A percentile compares a stretch with the other conserved stretches of the same genome.
These are phyloP conservation scores for Populus hybrid DNA, from an alignment of 441 rosid genomes.

Conservation along the genomic window DNA sequence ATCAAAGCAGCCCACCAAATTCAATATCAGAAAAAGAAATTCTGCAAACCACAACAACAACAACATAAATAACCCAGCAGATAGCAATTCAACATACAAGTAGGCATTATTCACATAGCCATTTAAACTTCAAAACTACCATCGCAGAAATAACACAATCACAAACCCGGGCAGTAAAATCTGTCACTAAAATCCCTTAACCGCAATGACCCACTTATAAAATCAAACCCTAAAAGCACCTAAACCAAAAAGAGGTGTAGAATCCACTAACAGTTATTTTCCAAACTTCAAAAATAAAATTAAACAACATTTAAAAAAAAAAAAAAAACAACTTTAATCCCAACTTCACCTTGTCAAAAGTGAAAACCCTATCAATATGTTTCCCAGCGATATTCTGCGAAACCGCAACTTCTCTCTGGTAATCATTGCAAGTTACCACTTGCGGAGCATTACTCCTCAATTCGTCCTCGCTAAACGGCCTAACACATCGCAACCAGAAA, in stretches of 20 bases:
- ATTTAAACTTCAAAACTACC: neutral
- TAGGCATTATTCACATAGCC: neutral
- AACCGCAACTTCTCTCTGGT: conserved; percentile 79
- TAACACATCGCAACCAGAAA: conserved; percentile 15
- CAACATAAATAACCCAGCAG: too few relatives aligned
- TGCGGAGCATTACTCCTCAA: conserved; percentile 83
- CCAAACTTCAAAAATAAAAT: neutral
- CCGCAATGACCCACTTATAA: neutral
- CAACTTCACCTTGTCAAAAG: conserved; percentile 59
- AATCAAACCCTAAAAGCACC: neutral
- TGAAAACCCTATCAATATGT: conserved; percentile 87
- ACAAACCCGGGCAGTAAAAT: neutral
- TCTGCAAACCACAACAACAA: too few relatives aligned
- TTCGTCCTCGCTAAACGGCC: conserved; percentile 97
- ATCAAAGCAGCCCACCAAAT: neutral
- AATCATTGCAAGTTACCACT: conserved; percentile 83
- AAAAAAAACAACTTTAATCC: neutral
- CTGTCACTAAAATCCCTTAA: neutral
- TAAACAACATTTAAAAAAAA: neutral
- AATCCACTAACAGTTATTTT: neutral
- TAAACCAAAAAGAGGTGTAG: neutral
- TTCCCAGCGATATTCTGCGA: conserved; percentile 95
- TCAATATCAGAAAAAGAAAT: neutral
- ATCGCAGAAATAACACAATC: neutral
- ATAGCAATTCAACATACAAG: neutral